A percentile compares a stretch with the other conserved stretches of the same genome.
phyloP scores from a whole-genome alignment of 495 filamentous ascomycete genomes.

The Podospora australis region DNA sequence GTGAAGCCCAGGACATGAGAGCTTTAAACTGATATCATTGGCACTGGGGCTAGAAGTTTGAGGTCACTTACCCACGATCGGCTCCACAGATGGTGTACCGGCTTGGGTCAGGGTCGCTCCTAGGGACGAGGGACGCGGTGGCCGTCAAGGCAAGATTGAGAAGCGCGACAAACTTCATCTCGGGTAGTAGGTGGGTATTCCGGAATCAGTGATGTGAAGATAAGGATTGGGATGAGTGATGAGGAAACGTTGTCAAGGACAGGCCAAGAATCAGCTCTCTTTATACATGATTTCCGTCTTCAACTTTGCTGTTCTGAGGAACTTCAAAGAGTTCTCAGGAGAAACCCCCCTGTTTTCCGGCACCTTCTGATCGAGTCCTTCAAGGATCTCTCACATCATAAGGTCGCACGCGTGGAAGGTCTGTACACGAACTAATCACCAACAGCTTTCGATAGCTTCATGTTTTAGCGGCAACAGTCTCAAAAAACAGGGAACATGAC shows the following conservation, averaged over 20 bases:
- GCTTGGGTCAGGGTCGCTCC: not conserved
- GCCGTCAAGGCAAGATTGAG: not conserved
- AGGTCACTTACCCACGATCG: not conserved
- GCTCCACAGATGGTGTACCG: not conserved
- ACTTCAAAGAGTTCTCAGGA: too few species aligned
- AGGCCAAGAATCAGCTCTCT: not conserved
- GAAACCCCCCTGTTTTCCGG: too few species aligned
- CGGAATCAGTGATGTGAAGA: not conserved
- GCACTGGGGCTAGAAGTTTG: too few species aligned
- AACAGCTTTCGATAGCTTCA: too few species aligned
- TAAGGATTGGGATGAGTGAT: not conserved
- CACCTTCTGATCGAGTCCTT: too few species aligned
- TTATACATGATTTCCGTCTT: not conserved
- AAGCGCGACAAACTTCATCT: not conserved
- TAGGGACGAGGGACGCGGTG: not conserved
- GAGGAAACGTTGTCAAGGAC: not conserved
- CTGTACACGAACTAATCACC: too few species aligned
- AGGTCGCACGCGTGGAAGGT: too few species aligned
- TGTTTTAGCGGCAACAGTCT: too few species aligned
- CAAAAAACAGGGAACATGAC: too few species aligned
- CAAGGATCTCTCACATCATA: too few species aligned
- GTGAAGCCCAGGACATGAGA: too few species aligned
- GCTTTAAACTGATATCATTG: too few species aligned
- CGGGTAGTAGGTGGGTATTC: not conserved
- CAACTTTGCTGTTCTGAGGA: not conserved